Conservation (phyloP, 2,329 filamentous ascomycete genomes). For the Penicillium sp. region DNA sequence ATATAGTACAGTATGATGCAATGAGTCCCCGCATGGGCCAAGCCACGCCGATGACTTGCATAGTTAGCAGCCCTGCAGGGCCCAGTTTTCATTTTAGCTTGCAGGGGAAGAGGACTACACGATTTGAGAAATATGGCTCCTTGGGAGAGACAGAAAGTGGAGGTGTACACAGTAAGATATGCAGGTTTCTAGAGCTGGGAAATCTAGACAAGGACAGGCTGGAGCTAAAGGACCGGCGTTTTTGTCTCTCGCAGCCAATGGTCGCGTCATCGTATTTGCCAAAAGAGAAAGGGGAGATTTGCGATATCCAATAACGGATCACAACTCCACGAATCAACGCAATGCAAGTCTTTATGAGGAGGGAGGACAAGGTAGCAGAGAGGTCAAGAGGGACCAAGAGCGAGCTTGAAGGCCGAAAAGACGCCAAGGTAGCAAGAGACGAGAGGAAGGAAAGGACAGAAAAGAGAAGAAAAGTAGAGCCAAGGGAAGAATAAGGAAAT, state of each 20-base stretch:
- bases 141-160: not conserved
- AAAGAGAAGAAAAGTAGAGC: not conserved
- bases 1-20: conserved; percentile 9
- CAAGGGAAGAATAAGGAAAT: conserved; percentile 13
- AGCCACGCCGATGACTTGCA: conserved; percentile 23
- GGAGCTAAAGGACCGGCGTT: conserved; percentile 1
- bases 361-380: conserved; percentile 15
- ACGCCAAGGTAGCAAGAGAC: conserved; percentile 23
- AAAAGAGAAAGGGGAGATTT: conserved; percentile 12
- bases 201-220: conserved; percentile 21
- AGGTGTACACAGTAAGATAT: conserved; percentile 17
- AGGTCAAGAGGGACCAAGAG: conserved; percentile 12
- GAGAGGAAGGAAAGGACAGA: conserved; percentile 15
- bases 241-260: conserved; percentile 7
- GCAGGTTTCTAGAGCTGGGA: conserved; percentile 18
- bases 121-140: no score
- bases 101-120: no score
- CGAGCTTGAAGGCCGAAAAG: conserved; percentile 13
- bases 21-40: conserved; percentile 16
- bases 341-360: conserved; percentile 22
- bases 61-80: conserved; percentile 5
- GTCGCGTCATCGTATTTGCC: conserved; percentile 24
- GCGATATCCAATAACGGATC: conserved; percentile 18
- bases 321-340: conserved; percentile 20
- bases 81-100: conserved; percentile 1